These are phyloP conservation scores for Parathielavia appendiculata DNA, from an alignment of 495 filamentous ascomycete genomes.

Conservation along the genomic window DNA sequence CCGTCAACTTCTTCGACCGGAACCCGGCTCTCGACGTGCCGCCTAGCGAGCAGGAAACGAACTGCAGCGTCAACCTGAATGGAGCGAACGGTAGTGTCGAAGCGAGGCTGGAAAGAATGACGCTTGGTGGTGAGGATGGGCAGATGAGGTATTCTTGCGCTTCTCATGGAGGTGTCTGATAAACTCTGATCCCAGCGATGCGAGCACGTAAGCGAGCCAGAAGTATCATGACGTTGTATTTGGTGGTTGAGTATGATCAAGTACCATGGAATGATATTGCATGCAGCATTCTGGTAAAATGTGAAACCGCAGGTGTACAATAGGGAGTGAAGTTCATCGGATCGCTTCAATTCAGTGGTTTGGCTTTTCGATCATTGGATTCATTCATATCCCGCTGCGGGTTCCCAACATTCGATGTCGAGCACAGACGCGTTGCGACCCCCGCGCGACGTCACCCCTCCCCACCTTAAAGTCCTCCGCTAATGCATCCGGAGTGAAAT, in stretches of 20 bases:
- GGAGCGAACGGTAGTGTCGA: neutral
- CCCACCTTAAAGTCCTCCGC: neutral
- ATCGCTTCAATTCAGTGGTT: no score
- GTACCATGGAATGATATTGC: no score
- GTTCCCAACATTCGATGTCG: no score
- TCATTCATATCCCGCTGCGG: no score
- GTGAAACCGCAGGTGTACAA: no score
- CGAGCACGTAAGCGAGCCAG: no score
- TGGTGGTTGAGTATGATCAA: no score
- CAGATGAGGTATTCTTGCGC: slow-evolving; percentile 6
- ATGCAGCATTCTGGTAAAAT: no score
- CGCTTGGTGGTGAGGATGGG: slow-evolving; percentile 4
- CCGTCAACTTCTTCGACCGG: slow-evolving; percentile 67
- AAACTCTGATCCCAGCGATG: neutral
- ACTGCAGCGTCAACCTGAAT: slow-evolving; percentile 38
- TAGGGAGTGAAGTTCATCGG: no score
- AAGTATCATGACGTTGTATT: no score
- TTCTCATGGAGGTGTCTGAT: slow-evolving; percentile 2
- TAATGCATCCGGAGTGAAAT: neutral
- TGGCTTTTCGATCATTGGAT: no score
- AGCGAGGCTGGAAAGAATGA: neutral
- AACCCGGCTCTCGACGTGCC: slow-evolving; percentile 76
- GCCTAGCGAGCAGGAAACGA: slow-evolving; percentile 49
- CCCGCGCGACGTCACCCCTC: slow-evolving; percentile 7
- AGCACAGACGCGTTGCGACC: no score